Evolutionary conservation across 2,329 filamentous ascomycete species (phyloP).

Genomic region (Fusarium brachygibbosum): DNA sequence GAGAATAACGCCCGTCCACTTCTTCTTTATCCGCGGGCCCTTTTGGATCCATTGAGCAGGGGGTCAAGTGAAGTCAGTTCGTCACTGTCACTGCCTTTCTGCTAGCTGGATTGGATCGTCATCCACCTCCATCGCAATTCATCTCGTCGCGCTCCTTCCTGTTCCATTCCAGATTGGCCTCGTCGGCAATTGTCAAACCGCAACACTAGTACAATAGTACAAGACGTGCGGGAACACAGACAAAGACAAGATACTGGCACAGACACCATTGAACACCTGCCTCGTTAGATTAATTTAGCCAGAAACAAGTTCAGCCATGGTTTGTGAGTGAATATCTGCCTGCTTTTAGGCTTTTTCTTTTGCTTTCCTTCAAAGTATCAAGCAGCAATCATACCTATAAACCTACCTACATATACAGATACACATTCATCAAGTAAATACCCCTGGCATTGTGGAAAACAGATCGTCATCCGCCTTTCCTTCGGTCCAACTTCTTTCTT

Average conservation of each 20-base stretch:
- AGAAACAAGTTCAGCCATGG: constrained; percentile 25
- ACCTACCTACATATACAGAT: neutral
- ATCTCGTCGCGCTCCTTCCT: constrained; percentile 10
- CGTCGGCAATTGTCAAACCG: constrained; percentile 4
- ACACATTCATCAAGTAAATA: constrained; percentile 1
- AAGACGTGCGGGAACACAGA: constrained; percentile 3
- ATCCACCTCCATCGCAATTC: constrained; percentile 7
- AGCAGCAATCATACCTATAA: neutral
- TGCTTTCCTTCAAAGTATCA: neutral
- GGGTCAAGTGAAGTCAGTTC: constrained; percentile 6
- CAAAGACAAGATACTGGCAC: neutral
- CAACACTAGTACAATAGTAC: neutral
- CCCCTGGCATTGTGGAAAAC: constrained; percentile 3
- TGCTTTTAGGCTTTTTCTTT: constrained; percentile 20
- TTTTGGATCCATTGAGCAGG: constrained; percentile 22
- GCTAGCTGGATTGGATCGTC: constrained; percentile 27
- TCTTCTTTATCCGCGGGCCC: constrained; percentile 9
- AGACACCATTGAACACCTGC: neutral
- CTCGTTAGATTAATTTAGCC: constrained; percentile 6
- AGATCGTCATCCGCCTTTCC: constrained; percentile 12
- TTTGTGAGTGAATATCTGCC: constrained; percentile 36
- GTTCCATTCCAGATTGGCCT: constrained; percentile 10
- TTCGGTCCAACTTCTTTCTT: constrained; percentile 18
- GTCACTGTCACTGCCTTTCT: constrained; percentile 14
- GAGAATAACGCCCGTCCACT: neutral